A percentile compares a stretch with the other conserved stretches of the same genome.
phyloP scores from a whole-genome alignment of 163 green algal genomes.

The Chlamydomonas reinhardtii region DNA sequence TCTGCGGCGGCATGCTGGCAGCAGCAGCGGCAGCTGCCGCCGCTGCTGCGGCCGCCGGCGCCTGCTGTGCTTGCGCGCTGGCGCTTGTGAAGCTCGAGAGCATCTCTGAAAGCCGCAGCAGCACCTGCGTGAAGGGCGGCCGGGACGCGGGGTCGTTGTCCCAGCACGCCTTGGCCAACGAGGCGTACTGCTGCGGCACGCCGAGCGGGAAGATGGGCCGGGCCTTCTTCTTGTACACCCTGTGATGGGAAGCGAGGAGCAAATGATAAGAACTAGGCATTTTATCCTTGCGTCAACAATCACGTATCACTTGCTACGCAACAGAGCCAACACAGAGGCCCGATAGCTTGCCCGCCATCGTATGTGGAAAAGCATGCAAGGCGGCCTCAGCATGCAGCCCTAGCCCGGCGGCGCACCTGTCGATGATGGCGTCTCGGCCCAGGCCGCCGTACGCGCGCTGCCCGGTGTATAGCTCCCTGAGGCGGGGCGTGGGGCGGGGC shows the following conservation, averaged over 20 bases:
- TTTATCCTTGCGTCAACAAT: no score
- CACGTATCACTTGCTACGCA: no score
- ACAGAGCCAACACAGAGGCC: no score
- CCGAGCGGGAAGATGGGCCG: conserved; percentile 72
- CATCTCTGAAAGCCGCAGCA: conserved; percentile 60
- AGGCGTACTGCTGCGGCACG: conserved; percentile 68
- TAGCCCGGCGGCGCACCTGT: conserved; percentile 29
- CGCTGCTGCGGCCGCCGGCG: no score
- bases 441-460: conserved; percentile 73
- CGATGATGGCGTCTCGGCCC: conserved; percentile 74
- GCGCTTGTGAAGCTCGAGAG: conserved; percentile 17
- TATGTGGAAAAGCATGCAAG: no score
- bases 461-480: conserved; percentile 74
- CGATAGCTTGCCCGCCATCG: no score
- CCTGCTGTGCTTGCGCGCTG: background rate
- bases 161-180: conserved; percentile 70
- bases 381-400: no score
- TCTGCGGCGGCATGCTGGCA: background rate
- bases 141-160: conserved; percentile 65
- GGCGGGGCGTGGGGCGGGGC: no score
- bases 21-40: no score
- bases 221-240: conserved; percentile 78
- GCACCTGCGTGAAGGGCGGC: conserved; percentile 60
- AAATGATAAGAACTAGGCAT: no score
- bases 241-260: background rate